Base-by-base conservation (phyloP, 257 asterid species). In the Knoxia roxburghii region DNA sequence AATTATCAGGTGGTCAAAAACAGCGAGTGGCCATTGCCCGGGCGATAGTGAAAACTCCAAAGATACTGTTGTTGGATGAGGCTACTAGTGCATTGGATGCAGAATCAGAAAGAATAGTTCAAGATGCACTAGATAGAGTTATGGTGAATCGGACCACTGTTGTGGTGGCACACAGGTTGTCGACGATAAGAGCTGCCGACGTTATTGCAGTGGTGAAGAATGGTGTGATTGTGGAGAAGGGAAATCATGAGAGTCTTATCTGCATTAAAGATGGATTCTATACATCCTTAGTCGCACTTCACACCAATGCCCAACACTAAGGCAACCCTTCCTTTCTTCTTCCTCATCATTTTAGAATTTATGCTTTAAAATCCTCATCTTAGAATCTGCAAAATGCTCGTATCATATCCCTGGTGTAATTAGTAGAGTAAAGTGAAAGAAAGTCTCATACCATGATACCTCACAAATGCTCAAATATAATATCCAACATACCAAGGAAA, bases 21-120 rank as follows among this genome's bases (percentile, higher is more conserved):
- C 98, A 91, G 62, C 91, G 98, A 2, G 85, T 92, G 0, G 97
- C 98, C 46, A 92, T 92, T 7, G 98, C 98, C 0, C 82, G 98
- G 5, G 98, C 96, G 61, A 84, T 89, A 14, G 64, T 89, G 1
- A 92, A 89, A 76, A 80, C 80, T 43, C 97, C 96, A 0, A 87
- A 80, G 81, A 83, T 92, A 61, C 64, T 92, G n/a, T 81, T 92
- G 26, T 61, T 92, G 2, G 98, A 91, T 14, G 98, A 91, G 84
- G 96, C 98, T 0, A 91, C 96, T 0, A 89, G 96, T 2, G 96
- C 96, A 11, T 52, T 91, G 74, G 96, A 89, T 69, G 90, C 90
- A 0, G 95, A 91, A 75, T 87, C 98, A 1, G 96, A 91, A 80
- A 80, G 89, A 62, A 68, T 89, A 30, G 95, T 87, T 17, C 95